Conservation (phyloP, 768 basidiomycete genomes). For the Hysterangium stoloniferum region DNA sequence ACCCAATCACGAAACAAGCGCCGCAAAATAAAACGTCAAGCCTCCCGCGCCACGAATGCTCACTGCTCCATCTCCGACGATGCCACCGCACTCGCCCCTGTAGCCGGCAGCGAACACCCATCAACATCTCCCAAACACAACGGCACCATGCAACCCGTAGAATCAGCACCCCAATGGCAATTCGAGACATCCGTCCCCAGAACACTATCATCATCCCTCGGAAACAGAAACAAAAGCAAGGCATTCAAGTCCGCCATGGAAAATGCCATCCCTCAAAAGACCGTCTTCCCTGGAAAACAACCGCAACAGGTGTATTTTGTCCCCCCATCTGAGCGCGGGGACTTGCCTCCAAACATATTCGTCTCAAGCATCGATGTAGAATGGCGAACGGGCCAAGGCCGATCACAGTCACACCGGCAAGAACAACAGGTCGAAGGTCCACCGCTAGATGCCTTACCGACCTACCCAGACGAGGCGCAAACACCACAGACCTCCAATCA, state of each 20-base stretch:
- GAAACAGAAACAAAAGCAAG: slow-evolving; percentile 71
- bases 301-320: slow-evolving; percentile 28
- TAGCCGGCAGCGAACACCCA: no score
- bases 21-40: slow-evolving; percentile 37
- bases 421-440: slow-evolving; percentile 23
- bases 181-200: slow-evolving; percentile 15
- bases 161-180: no score
- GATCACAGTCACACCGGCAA: slow-evolving; percentile 17
- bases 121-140: no score
- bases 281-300: slow-evolving; percentile 34
- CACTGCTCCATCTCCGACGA: neutral
- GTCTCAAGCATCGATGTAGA: slow-evolving; percentile 71
- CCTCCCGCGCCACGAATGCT: no score
- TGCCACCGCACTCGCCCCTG: no score
- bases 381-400: slow-evolving; percentile 31
- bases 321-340: slow-evolving; percentile 57
- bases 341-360: slow-evolving; percentile 54
- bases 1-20: slow-evolving; percentile 55
- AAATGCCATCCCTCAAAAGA: slow-evolving; percentile 38
- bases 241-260: slow-evolving; percentile 51
- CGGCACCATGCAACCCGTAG: no score
- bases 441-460: neutral
- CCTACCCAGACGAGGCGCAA: neutral
- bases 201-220: slow-evolving; percentile 43
- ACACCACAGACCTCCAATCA: neutral